Base-by-base conservation (phyloP, 352 stramenopile genomes). In the Nothophytophthora sp. region DNA sequence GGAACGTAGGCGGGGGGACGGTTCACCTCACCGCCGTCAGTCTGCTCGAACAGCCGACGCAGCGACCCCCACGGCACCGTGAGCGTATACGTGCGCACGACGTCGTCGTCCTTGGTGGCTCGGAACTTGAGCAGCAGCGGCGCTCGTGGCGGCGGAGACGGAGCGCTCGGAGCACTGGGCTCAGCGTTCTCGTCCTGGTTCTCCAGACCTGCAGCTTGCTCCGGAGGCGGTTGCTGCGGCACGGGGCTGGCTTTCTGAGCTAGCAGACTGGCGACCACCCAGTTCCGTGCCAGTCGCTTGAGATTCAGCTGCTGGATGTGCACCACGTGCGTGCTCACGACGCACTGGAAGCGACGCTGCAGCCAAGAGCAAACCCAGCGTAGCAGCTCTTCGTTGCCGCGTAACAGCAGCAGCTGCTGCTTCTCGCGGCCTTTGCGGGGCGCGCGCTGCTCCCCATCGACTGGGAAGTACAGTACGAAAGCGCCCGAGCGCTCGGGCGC, bases 301-400 rank as follows among this genome's bases (percentile, higher is more conserved):
- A 88, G 56, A 32, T 86, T 82, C 20, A 65, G 28, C 32, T 74
- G 58, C 33, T 69, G 61, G 18, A 91, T 71, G 35, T 63, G 64
- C 50, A 86, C 62, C n/a, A 64, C 57, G 29, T 73, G 65, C 8
- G 63, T 67, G 36, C 55, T 67, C 27, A 91, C 76, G 8, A 91
- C 59, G 41, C 80, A 89, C 56, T 91, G 80, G 54, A 88, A 91
- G 57, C 72, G 74, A 19, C 65, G 77, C 57, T 91, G 80, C 39
- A 91, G 39, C 80, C 80, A 91, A 13, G 61, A 69, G 39, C 80
- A 86, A 11, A 70, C 54, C 62, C 69, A 79, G 9, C 51, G 47
- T 16, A 91, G 42, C 18, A 91, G 63, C 35, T 78, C 58, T 47
- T 82, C 71, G 23, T 81, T 55, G 51, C 80, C 80, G 33, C 73